Conservation (phyloP, 345 rosid species). For the Aquilaria yunnanensis region DNA sequence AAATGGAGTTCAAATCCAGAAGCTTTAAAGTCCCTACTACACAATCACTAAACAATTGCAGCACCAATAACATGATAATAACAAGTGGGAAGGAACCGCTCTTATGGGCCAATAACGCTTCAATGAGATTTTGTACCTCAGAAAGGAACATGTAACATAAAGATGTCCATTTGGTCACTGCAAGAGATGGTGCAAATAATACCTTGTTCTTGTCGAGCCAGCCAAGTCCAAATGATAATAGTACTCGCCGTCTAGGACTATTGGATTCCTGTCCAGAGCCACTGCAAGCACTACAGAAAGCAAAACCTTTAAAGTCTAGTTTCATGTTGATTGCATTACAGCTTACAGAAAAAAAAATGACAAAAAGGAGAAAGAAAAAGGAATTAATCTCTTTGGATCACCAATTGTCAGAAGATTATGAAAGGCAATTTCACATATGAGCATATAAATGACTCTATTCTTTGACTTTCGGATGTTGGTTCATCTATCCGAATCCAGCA, state of each 20-base stretch:
- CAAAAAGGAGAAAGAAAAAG: no score
- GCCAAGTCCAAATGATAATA: constrained; percentile 54
- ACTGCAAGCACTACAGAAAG: constrained; percentile 31
- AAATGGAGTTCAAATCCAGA: constrained; percentile 8
- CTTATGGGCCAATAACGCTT: not conserved
- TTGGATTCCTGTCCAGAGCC: constrained; percentile 30
- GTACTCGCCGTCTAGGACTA: constrained; percentile 41
- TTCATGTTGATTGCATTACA: no score
- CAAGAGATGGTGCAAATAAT: constrained; percentile 8
- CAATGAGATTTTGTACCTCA: not conserved
- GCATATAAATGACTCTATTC: no score
- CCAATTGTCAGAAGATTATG: no score
- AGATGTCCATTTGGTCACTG: not conserved
- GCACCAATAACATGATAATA: not conserved
- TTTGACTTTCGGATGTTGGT: not conserved
- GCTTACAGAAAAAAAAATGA: no score
- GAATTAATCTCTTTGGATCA: no score
- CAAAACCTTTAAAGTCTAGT: no score
- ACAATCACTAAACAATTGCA: constrained; percentile 3
- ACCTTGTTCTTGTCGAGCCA: constrained; percentile 91
- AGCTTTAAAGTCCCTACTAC: not conserved
- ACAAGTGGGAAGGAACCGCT: not conserved
- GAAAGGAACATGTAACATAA: not conserved
- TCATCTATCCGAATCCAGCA: not conserved
- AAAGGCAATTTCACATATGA: no score